Evolutionary conservation across 768 basidiomycete genomes (phyloP).

Genomic region (Boletus fagicola): DNA sequence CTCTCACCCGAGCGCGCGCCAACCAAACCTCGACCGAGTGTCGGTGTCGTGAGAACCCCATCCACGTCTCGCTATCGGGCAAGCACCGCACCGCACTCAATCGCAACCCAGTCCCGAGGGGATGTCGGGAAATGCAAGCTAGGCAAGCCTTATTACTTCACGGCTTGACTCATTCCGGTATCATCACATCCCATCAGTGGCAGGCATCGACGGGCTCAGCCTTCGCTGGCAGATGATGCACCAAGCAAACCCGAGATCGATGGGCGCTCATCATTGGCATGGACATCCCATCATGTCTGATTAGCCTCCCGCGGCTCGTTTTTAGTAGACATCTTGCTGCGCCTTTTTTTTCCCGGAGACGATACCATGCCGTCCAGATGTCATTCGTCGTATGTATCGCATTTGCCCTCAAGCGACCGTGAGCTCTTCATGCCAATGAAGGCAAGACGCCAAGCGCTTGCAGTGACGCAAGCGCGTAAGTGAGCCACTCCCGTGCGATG

Average conservation of each 20-base stretch:
- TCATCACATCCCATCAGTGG: slow-evolving; percentile 15
- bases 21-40: neutral
- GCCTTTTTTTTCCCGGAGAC: neutral
- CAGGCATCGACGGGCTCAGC: slow-evolving; percentile 15
- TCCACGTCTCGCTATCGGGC: slow-evolving; percentile 4
- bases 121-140: slow-evolving; percentile 19
- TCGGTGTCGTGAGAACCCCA: slow-evolving; percentile 13
- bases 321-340: slow-evolving; percentile 19
- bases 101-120: slow-evolving; percentile 14
- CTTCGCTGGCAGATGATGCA: slow-evolving; percentile 27
- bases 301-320: slow-evolving; percentile 21
- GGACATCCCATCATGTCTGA: slow-evolving; percentile 17
- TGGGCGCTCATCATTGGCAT: slow-evolving; percentile 14
- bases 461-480: slow-evolving; percentile 7
- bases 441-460: neutral
- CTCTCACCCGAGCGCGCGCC: neutral
- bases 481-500: neutral
- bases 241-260: slow-evolving; percentile 17
- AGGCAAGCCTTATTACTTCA: slow-evolving; percentile 25
- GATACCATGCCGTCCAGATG: slow-evolving; percentile 4
- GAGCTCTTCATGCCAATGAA: neutral
- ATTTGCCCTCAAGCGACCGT: neutral
- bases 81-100: neutral
- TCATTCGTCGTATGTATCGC: neutral
- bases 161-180: slow-evolving; percentile 13